These are phyloP conservation scores for Amniculicola lignicola DNA, from an alignment of 495 filamentous ascomycete species.

Conservation along the genomic window DNA sequence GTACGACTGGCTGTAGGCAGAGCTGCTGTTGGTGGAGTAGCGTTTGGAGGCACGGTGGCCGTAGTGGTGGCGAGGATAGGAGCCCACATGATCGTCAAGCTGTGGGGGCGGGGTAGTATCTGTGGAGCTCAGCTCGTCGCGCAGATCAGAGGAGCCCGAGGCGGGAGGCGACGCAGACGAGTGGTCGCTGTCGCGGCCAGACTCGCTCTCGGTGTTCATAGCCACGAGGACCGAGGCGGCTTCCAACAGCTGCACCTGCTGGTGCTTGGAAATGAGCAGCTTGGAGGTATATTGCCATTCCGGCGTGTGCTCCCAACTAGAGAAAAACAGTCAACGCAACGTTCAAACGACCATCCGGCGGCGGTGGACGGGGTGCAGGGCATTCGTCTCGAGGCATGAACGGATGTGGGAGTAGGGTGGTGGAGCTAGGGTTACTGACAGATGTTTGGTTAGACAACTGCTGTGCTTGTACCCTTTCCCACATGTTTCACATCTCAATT, in stretches of 20 bases:
- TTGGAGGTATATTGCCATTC: conserved; percentile 98
- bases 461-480: conserved; percentile 99
- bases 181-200: conserved; percentile 66
- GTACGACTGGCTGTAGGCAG: conserved; percentile 74
- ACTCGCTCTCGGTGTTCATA: conserved; percentile 72
- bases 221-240: conserved; percentile 89
- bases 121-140: conserved; percentile 64
- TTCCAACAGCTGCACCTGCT: conserved; percentile 96
- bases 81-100: conserved; percentile 42
- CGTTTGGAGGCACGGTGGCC: conserved; percentile 51
- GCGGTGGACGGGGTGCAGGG: conserved; percentile 14
- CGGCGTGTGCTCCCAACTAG: conserved; percentile 98
- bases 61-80: conserved; percentile 35
- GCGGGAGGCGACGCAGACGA: conserved; percentile 78
- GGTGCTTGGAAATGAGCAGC: conserved; percentile 97
- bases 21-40: conserved; percentile 60
- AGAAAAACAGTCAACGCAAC: conserved; percentile 51
- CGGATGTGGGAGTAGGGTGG: conserved; percentile 30
- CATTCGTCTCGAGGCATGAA: conserved; percentile 33
- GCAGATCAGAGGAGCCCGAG: conserved; percentile 70
- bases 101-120: conserved; percentile 70
- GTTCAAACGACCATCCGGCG: conserved; percentile 31
- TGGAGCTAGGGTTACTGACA: conserved; percentile 73
- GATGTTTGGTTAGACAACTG: conserved; percentile 99
- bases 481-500: conserved; percentile 95